Percentiles rank a stretch among this genome's conserved stretches.
These are phyloP conservation scores for Suillus fuscotomentosus DNA, from an alignment of 768 basidiomycete species.

Conservation along the genomic window DNA sequence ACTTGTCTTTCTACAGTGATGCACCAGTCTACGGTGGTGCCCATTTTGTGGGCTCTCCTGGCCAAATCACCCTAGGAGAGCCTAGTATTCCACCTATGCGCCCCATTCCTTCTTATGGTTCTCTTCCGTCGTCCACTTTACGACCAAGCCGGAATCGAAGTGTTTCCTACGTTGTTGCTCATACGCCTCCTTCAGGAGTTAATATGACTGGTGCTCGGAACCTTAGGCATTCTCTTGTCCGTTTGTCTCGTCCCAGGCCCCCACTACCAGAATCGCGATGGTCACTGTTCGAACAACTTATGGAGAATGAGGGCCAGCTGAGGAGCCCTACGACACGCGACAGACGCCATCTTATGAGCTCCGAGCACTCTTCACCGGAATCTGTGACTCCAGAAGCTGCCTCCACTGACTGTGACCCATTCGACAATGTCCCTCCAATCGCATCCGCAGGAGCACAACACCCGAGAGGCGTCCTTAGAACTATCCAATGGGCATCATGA, in stretches of 20 bases:
- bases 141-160: conserved; percentile 10
- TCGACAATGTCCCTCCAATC: not conserved
- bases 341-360: conserved; percentile 9
- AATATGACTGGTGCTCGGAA: conserved; percentile 16
- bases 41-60: conserved; percentile 27
- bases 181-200: conserved; percentile 13
- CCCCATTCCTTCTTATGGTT: conserved; percentile 17
- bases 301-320: conserved; percentile 61
- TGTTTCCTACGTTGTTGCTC: conserved; percentile 6
- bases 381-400: conserved; percentile 8
- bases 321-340: conserved; percentile 9
- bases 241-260: conserved; percentile 8
- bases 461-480: not conserved
- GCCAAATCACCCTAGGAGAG: conserved; percentile 13
- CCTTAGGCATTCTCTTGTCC: conserved; percentile 12
- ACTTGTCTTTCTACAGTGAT: conserved; percentile 14
- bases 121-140: not conserved
- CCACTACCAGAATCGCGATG: conserved; percentile 42
- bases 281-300: conserved; percentile 68
- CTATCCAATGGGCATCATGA: not conserved
- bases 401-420: not conserved
- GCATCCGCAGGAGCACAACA: not conserved
- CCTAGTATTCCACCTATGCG: conserved; percentile 15
- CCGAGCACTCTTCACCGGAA: conserved; percentile 1
- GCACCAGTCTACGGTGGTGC: not conserved